Percentiles rank a stretch among this genome's conserved stretches.
Conservation (phyloP, 495 filamentous ascomycete species). For the Extremus antarcticus region DNA sequence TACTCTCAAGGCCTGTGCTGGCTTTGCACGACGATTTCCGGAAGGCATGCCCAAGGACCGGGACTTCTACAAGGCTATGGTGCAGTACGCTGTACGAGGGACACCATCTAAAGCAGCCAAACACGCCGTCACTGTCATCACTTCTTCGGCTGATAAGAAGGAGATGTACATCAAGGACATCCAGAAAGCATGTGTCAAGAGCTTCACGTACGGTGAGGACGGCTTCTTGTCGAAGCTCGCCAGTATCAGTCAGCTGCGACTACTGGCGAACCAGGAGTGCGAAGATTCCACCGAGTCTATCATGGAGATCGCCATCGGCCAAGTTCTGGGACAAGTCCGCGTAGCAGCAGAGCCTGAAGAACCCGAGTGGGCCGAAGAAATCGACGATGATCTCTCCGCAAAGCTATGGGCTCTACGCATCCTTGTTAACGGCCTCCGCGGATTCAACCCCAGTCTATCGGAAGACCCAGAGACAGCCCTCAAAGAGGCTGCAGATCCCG, state of each 20-base stretch:
- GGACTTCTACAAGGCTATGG: conserved; percentile 70
- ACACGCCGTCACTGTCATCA: conserved; percentile 81
- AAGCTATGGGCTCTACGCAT: conserved; percentile 85
- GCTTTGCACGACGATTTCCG: conserved; percentile 75
- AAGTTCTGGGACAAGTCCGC: conserved; percentile 62
- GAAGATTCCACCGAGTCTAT: conserved; percentile 66
- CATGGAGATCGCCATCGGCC: conserved; percentile 62
- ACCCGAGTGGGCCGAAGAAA: conserved; percentile 54
- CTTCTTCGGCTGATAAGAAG: conserved; percentile 68
- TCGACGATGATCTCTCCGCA: conserved; percentile 71
- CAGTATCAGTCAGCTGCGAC: conserved; percentile 69
- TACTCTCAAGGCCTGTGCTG: conserved; percentile 83
- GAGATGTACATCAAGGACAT: conserved; percentile 83
- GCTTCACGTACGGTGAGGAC: conserved; percentile 63
- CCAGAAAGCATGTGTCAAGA: conserved; percentile 57
- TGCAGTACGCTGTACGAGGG: conserved; percentile 70
- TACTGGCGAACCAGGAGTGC: conserved; percentile 60
- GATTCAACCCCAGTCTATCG: conserved; percentile 31
- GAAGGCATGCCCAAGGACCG: conserved; percentile 75
- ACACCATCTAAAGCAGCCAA: conserved; percentile 76
- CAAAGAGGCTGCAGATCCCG: conserved; percentile 51
- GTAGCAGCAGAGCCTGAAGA: conserved; percentile 38
- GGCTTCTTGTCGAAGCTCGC: conserved; percentile 79
- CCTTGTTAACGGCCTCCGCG: conserved; percentile 75
- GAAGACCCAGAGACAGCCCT: conserved; percentile 46